Conservation (phyloP, 176 grass and related monocot genomes). For the Lolium multiflorum region DNA sequence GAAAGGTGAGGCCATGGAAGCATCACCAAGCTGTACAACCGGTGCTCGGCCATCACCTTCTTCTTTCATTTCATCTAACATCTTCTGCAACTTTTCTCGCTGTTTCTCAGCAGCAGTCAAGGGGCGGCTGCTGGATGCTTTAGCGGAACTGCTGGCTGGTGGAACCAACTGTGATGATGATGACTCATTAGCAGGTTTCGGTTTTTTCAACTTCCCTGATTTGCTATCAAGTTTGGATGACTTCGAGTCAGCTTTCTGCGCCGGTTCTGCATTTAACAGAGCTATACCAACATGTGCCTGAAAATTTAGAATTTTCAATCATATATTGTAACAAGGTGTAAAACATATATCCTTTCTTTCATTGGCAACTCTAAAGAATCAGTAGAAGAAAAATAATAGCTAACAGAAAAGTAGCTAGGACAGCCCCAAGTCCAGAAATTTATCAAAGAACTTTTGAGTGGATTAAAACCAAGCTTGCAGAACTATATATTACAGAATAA, state of each 20-base stretch:
- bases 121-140: slow-evolving; percentile 53
- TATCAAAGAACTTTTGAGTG: slow-evolving; percentile 3
- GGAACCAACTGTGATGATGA: slow-evolving; percentile 52
- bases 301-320: slow-evolving; percentile 32
- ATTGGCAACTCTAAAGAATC: background rate
- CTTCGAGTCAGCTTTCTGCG: slow-evolving; percentile 63
- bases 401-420: background rate
- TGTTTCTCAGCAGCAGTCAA: slow-evolving; percentile 86
- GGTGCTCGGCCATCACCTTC: slow-evolving; percentile 80
- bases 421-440: slow-evolving; percentile 28
- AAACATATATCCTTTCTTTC: slow-evolving; percentile 13
- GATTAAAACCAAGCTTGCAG: background rate
- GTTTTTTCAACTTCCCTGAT: slow-evolving; percentile 73
- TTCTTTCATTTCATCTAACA: slow-evolving; percentile 97
- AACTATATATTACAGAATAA: background rate
- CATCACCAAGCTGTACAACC: slow-evolving; percentile 94
- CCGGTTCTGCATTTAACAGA: slow-evolving; percentile 84
- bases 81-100: slow-evolving; percentile 83
- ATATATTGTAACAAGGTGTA: slow-evolving; percentile 26
- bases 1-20: slow-evolving; percentile 98
- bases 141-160: slow-evolving; percentile 52
- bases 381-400: background rate
- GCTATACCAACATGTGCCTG: slow-evolving; percentile 95
- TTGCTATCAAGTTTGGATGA: slow-evolving; percentile 82
- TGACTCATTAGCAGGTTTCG: slow-evolving; percentile 56